Conservation (phyloP, 2,329 filamentous ascomycete species). For the Hortaea werneckii region DNA sequence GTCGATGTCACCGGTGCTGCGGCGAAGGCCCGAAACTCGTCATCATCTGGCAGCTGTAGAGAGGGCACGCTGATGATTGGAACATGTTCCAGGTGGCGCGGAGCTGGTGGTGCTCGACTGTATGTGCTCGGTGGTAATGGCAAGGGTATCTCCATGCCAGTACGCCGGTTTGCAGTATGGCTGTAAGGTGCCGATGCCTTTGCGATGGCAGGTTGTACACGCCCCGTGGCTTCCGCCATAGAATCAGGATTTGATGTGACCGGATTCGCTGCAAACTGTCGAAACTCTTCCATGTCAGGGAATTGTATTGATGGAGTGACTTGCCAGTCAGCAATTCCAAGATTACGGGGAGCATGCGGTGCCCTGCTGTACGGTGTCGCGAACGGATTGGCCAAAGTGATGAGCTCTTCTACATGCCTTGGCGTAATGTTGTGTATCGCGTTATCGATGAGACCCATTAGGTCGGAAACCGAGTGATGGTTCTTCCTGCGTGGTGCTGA, state of each 20-base stretch:
- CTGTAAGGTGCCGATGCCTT: not conserved
- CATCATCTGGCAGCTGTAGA: not conserved
- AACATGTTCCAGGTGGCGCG: not conserved
- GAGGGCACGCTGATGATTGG: not conserved
- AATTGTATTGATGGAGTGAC: not conserved
- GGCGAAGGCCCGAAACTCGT: not conserved
- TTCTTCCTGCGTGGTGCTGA: not conserved
- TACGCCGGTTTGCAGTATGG: not conserved
- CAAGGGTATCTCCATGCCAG: not conserved
- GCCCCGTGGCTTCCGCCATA: not conserved
- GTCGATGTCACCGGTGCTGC: not conserved
- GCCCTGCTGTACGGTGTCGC: not conserved
- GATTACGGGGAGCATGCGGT: not conserved
- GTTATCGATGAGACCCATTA: not conserved
- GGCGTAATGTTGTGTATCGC: not conserved
- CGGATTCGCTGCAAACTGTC: not conserved
- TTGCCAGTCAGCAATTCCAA: not conserved
- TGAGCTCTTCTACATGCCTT: not conserved
- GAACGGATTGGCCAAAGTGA: not conserved
- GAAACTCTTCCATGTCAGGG: not conserved
- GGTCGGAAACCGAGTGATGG: not conserved
- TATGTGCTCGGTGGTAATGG: not conserved
- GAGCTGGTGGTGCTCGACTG: not conserved
- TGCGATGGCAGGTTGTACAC: not conserved
- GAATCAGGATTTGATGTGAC: not conserved